phyloP scores from a whole-genome alignment of 192 early-diverging fungal genomes.

The Dissophora ornata region DNA sequence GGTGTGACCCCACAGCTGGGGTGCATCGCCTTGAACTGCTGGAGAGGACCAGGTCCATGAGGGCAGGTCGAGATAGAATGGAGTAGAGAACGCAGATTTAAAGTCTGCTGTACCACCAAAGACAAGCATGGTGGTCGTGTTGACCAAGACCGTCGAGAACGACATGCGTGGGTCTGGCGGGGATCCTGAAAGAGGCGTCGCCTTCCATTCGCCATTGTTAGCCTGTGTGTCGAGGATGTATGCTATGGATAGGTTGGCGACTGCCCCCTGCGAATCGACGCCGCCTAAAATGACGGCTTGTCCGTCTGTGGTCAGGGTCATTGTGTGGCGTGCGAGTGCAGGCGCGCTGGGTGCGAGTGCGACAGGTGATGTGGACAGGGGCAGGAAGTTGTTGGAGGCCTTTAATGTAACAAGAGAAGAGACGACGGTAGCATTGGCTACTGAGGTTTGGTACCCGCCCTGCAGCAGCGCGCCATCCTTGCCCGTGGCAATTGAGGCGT shows the following conservation, averaged over 20 bases:
- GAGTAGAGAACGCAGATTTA: slow-evolving; percentile 5
- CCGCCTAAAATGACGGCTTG: slow-evolving; percentile 39
- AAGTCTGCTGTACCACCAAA: slow-evolving; percentile 43
- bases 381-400: slow-evolving; percentile 22
- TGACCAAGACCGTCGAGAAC: slow-evolving; percentile 42
- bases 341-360: slow-evolving; percentile 25
- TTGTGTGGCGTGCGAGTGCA: slow-evolving; percentile 43
- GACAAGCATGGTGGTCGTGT: slow-evolving; percentile 40
- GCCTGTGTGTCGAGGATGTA: slow-evolving; percentile 40
- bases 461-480: slow-evolving; percentile 43
- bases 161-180: slow-evolving; percentile 49
- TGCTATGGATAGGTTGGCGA: slow-evolving; percentile 32
- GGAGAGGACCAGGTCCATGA: slow-evolving; percentile 52
- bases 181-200: slow-evolving; percentile 9
- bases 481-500: slow-evolving; percentile 35
- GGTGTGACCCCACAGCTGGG: slow-evolving; percentile 41
- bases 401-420: slow-evolving; percentile 31
- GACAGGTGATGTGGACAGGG: slow-evolving; percentile 22
- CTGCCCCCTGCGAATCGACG: slow-evolving; percentile 17
- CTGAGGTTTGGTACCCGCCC: slow-evolving; percentile 29
- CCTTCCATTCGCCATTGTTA: slow-evolving; percentile 19
- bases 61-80: slow-evolving; percentile 38
- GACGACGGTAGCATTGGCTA: slow-evolving; percentile 29
- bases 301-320: slow-evolving; percentile 45
- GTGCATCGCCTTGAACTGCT: slow-evolving; percentile 25